A percentile compares a stretch with the other conserved stretches of the same genome.
phyloP scores from a whole-genome alignment of 108 stramenopile species.

The Fragilaria crotonensis region DNA sequence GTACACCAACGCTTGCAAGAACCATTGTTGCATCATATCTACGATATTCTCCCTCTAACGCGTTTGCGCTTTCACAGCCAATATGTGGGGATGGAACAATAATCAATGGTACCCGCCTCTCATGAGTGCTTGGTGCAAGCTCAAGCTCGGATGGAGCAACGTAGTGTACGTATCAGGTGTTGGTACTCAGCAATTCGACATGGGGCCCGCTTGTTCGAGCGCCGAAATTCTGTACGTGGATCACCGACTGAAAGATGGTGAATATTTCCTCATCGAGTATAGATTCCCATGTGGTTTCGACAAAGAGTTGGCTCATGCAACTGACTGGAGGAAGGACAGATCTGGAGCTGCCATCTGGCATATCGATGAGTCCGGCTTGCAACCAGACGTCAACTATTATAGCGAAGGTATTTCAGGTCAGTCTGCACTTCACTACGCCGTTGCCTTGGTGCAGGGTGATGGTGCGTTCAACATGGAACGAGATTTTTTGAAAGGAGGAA shows the following conservation, averaged over 20 bases:
- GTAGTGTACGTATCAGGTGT: slow-evolving; percentile 18
- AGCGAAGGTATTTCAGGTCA: slow-evolving; percentile 31
- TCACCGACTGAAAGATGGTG: slow-evolving; percentile 33
- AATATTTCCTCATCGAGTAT: slow-evolving; percentile 67
- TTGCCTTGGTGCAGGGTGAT: slow-evolving; percentile 53
- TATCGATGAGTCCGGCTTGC: slow-evolving; percentile 42
- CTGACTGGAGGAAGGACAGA: background rate
- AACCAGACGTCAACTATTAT: slow-evolving; percentile 11
- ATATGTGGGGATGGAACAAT: slow-evolving; percentile 17
- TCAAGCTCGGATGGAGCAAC: slow-evolving; percentile 38
- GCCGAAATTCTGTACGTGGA: slow-evolving; percentile 32
- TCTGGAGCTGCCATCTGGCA: slow-evolving; percentile 61
- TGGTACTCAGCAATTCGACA: slow-evolving; percentile 22
- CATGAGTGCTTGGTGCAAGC: slow-evolving; percentile 44
- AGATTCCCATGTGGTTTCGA: slow-evolving; percentile 46
- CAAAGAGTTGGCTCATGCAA: slow-evolving; percentile 11
- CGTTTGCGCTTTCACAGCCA: slow-evolving; percentile 13
- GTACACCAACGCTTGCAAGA: too few relatives aligned
- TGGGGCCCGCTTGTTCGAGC: slow-evolving; percentile 17
- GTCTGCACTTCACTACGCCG: slow-evolving; percentile 48
- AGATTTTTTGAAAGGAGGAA: slow-evolving; percentile 27
- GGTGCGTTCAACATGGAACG: slow-evolving; percentile 57
- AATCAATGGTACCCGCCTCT: slow-evolving; percentile 29
- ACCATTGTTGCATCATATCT: background rate
- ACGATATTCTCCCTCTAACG: background rate